Evolutionary conservation across 371 early-diverging fungal species (phyloP).

Genomic region (Mucor sp.): DNA sequence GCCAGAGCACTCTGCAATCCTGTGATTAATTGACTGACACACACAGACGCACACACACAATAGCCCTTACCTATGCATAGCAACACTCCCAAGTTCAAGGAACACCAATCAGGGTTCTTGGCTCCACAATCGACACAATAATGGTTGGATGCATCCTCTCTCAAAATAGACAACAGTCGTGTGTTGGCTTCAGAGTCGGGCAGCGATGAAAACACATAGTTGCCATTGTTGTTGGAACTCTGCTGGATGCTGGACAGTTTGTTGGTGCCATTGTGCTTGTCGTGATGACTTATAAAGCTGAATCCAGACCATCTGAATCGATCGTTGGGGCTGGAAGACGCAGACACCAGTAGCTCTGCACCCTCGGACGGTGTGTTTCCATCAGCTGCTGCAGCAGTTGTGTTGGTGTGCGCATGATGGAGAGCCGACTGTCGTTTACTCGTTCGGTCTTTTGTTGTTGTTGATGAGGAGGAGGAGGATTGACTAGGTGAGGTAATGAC

Average conservation of each 20-base stretch:
- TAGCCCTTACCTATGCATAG: slow-evolving; percentile 81
- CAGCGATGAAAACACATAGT: slow-evolving; percentile 4
- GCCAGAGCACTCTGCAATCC: slow-evolving; percentile 90
- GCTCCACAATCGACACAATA: slow-evolving; percentile 88
- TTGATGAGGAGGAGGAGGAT: too few relatives aligned
- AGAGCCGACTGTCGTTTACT: slow-evolving; percentile 6
- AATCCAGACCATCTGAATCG: slow-evolving; percentile 32
- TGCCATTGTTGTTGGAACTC: background rate
- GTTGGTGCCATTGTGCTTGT: background rate
- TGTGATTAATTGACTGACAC: background rate
- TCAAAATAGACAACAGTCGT: slow-evolving; percentile 33
- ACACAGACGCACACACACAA: background rate
- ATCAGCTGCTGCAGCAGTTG: too few relatives aligned
- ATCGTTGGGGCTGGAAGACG: slow-evolving; percentile 16
- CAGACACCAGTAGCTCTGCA: slow-evolving; percentile 17
- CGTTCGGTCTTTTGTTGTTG: background rate
- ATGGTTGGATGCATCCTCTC: slow-evolving; percentile 62
- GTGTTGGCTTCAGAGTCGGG: slow-evolving; percentile 9
- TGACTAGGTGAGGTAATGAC: background rate
- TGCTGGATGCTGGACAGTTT: background rate
- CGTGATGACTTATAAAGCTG: slow-evolving; percentile 13
- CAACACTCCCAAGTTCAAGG: slow-evolving; percentile 88
- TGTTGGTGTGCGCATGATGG: background rate
- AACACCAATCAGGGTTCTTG: slow-evolving; percentile 91
- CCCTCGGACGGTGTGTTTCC: slow-evolving; percentile 12